A percentile compares a stretch with the other conserved stretches of the same genome.
Conservation (phyloP, 441 rosid species). For the Croton laevigatus region DNA sequence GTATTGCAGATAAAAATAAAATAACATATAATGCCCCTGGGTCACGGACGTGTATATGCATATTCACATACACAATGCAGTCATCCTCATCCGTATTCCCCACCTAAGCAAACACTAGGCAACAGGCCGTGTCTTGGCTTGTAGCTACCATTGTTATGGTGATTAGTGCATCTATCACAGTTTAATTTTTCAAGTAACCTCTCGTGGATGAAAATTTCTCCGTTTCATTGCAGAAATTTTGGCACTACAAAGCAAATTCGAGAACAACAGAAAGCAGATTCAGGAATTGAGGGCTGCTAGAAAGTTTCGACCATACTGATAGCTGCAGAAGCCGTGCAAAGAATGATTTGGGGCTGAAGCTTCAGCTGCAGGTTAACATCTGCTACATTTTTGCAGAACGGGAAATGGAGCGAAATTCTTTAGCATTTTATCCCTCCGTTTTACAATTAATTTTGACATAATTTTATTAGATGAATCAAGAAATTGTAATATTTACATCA, state of each 20-base stretch:
- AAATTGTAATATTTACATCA: background rate
- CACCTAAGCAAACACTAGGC: background rate
- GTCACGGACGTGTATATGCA: background rate
- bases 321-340: background rate
- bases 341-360: background rate
- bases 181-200: background rate
- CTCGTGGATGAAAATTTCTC: background rate
- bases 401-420: background rate
- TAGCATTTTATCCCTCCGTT: background rate
- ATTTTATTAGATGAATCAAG: background rate
- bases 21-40: background rate
- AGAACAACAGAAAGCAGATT: constrained; percentile 62
- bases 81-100: background rate
- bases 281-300: constrained; percentile 66
- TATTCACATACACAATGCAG: background rate
- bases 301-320: constrained; percentile 65
- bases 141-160: background rate
- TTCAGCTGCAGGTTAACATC: background rate
- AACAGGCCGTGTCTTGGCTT: background rate
- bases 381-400: background rate
- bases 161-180: background rate
- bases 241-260: constrained; percentile 66
- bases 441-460: background rate
- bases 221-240: constrained; percentile 50
- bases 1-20: background rate